Base-by-base conservation (phyloP, 164 flowering plant species). In the Kingdonia uniflora region DNA sequence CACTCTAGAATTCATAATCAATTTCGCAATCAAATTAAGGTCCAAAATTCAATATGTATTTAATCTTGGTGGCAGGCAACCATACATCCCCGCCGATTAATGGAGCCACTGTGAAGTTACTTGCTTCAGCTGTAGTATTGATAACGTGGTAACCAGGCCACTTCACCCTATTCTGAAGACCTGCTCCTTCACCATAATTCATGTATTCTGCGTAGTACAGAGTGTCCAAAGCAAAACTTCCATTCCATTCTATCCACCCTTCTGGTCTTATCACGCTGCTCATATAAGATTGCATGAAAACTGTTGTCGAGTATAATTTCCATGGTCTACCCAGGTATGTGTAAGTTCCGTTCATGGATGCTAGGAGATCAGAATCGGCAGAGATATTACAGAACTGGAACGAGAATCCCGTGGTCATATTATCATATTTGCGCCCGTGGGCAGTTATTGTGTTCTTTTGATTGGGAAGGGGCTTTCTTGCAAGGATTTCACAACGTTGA, bases 171-270 rank as follows among this genome's bases (percentile, higher is more conserved):
- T 39, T 19, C 0, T 35, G 41, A 1, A 55, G 14, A 8, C 11
- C 33, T 1, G 69, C 54, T 0, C 66, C 73, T 0, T 66, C 63
- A 1, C 73, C 73, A 10, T 2, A 11, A 41, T 69, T 69, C 50
- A 26, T 20, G 20, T 61, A 69, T 44, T 69, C 73, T 2, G 64
- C 69, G 46, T 69, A 69, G 24, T 38, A 69, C 6, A 65, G 16
- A 0, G 63, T 65, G 15, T 51, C 38, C 48, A 69, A 19, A 3
- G 62, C 66, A 25, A 60, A 56, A 5, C n/a, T 35, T 2, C 51
- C 66, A 12, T 43, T 2, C 69, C 73, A 69, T n/a, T 44, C 57
- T 0, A 50, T 25, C 73, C 69, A 65, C 14, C 73, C 69, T 0
- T 23, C 52, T 7, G 66, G 65, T 1, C 51, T 42, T 5, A 69